Percentiles rank a stretch among this genome's conserved stretches.
phyloP scores from a whole-genome alignment of 495 filamentous ascomycete species.

The Hypoxylon fuscum region DNA sequence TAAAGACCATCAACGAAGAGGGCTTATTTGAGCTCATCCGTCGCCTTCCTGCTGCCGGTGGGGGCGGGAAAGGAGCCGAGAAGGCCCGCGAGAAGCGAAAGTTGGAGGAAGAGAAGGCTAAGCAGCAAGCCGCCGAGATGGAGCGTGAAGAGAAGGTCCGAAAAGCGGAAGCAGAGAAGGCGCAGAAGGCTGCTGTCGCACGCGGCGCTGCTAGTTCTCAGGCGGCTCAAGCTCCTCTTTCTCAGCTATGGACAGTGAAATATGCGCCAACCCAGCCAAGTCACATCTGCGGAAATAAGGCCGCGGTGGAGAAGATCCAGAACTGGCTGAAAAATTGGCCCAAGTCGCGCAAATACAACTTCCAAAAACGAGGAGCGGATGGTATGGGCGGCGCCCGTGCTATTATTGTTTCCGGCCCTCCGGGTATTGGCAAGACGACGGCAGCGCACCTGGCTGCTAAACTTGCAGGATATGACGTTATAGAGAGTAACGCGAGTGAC shows the following conservation, averaged over 20 bases:
- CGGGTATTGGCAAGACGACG: constrained; percentile 97
- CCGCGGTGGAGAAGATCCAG: constrained; percentile 86
- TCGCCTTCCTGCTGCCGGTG: constrained; percentile 84
- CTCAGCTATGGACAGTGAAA: constrained; percentile 91
- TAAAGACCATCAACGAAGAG: constrained; percentile 94
- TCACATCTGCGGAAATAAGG: constrained; percentile 97
- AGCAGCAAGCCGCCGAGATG: constrained; percentile 81
- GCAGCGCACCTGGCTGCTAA: constrained; percentile 94
- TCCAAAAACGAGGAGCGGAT: constrained; percentile 82
- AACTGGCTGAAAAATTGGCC: constrained; percentile 86
- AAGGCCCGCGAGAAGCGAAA: constrained; percentile 82
- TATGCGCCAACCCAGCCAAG: constrained; percentile 85
- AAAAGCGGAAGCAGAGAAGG: constrained; percentile 58
- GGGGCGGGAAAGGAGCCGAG: constrained; percentile 85
- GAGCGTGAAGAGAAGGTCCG: constrained; percentile 70
- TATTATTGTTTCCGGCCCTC: constrained; percentile 92
- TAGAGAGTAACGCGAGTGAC: constrained; percentile 97
- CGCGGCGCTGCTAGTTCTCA: constrained; percentile 49
- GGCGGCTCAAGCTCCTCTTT: constrained; percentile 57
- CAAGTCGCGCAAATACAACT: constrained; percentile 73
- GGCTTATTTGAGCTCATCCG: constrained; percentile 90
- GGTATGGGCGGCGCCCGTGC: constrained; percentile 80
- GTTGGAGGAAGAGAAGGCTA: constrained; percentile 79
- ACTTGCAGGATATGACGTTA: constrained; percentile 88
- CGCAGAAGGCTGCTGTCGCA: constrained; percentile 56